phyloP scores from a whole-genome alignment of 2,329 filamentous ascomycete genomes.

The Penicillium vulpinum region DNA sequence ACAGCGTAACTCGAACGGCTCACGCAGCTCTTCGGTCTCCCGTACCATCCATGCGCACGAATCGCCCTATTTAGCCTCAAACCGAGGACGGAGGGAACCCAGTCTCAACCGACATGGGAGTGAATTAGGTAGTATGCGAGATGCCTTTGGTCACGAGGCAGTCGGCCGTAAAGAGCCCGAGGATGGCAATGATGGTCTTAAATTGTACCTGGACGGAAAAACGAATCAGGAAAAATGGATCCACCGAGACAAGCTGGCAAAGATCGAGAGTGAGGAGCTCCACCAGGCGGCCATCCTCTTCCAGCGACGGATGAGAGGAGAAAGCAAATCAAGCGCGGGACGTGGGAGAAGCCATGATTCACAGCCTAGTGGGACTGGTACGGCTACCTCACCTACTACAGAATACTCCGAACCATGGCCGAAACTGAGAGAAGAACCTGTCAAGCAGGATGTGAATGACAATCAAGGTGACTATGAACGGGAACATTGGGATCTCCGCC shows the following conservation, averaged over 20 bases:
- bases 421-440: constrained; percentile 37
- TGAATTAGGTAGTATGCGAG: constrained; percentile 41
- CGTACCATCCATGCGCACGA: constrained; percentile 34
- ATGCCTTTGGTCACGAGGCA: constrained; percentile 29
- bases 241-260: constrained; percentile 52
- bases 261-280: constrained; percentile 53
- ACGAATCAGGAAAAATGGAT: constrained; percentile 50
- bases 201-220: constrained; percentile 14
- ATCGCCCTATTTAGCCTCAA: constrained; percentile 25
- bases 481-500: constrained; percentile 69
- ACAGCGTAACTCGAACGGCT: constrained; percentile 38
- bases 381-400: constrained; percentile 23
- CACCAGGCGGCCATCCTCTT: constrained; percentile 49
- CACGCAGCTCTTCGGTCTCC: constrained; percentile 42
- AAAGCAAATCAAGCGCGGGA: constrained; percentile 37
- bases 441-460: constrained; percentile 42
- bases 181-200: constrained; percentile 21
- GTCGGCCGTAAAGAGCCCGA: constrained; percentile 16
- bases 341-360: constrained; percentile 42
- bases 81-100: constrained; percentile 36
- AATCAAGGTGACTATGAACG: constrained; percentile 44
- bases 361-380: constrained; percentile 30
- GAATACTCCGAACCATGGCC: constrained; percentile 40
- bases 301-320: constrained; percentile 39
- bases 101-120: constrained; percentile 39